Evolutionary conservation across 2,329 filamentous ascomycete genomes (phyloP).

Genomic region (Penicillium rolfsii): DNA sequence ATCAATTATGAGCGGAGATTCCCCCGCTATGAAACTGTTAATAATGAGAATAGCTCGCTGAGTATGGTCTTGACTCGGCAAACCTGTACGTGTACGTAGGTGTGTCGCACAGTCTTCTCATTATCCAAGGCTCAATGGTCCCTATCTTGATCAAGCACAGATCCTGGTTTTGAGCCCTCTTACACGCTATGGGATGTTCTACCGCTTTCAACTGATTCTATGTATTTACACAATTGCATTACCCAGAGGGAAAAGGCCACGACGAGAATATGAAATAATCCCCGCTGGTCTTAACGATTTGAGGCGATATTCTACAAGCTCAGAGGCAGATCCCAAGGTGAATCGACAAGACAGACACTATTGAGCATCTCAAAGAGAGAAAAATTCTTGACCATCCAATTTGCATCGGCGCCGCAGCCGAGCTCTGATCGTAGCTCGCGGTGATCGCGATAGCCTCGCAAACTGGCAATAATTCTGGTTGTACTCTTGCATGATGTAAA

Average conservation of each 20-base stretch:
- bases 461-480: background rate
- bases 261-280: background rate
- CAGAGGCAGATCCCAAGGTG: background rate
- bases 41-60: background rate
- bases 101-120: background rate
- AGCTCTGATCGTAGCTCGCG: background rate
- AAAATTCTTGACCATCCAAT: background rate
- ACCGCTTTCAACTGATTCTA: background rate
- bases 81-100: background rate
- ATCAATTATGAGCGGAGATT: background rate
- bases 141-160: too few species aligned
- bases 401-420: background rate
- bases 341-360: background rate
- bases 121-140: background rate
- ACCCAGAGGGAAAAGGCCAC: background rate
- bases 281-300: too few species aligned
- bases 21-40: slow-evolving; percentile 3
- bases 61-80: background rate
- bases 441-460: background rate
- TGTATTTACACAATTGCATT: background rate
- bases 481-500: background rate
- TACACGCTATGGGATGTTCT: background rate
- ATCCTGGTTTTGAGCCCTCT: background rate
- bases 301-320: background rate
- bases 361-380: background rate